Evolutionary conservation across 2,329 filamentous ascomycete genomes (phyloP).

Genomic region (Botrytis porri): DNA sequence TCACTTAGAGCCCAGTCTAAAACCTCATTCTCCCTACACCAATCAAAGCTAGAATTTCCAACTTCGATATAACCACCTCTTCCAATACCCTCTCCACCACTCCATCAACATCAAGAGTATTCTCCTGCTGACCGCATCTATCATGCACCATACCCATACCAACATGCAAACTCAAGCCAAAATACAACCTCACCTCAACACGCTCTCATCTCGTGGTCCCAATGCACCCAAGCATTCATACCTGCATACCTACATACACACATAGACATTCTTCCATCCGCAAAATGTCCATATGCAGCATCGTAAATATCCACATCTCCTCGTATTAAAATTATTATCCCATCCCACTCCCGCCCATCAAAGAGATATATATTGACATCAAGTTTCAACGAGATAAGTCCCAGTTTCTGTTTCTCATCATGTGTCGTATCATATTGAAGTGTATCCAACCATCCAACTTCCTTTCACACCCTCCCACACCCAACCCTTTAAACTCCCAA

Average conservation of each 20-base stretch:
- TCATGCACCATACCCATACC: background rate
- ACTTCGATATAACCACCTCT: background rate
- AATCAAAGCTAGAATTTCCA: background rate
- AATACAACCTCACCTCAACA: background rate
- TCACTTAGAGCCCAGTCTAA: background rate
- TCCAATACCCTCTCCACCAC: background rate
- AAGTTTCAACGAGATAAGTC: background rate
- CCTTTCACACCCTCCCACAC: background rate
- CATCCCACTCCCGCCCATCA: background rate
- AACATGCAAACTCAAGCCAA: background rate
- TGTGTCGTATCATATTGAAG: background rate
- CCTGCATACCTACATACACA: background rate
- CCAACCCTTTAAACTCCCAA: background rate
- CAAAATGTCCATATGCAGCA: background rate
- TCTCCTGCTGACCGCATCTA: slow-evolving; percentile 3
- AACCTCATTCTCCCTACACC: background rate
- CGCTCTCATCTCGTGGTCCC: background rate
- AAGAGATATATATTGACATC: background rate
- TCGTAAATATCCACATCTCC: background rate
- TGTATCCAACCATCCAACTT: background rate
- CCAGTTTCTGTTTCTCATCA: background rate
- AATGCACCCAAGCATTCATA: background rate
- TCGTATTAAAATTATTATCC: background rate
- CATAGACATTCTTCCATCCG: too few relatives aligned
- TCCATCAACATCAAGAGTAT: background rate